Percentiles rank a stretch among this genome's conserved stretches.
Conservation (phyloP, 331 rosid species). For the Pyrus hybrid region DNA sequence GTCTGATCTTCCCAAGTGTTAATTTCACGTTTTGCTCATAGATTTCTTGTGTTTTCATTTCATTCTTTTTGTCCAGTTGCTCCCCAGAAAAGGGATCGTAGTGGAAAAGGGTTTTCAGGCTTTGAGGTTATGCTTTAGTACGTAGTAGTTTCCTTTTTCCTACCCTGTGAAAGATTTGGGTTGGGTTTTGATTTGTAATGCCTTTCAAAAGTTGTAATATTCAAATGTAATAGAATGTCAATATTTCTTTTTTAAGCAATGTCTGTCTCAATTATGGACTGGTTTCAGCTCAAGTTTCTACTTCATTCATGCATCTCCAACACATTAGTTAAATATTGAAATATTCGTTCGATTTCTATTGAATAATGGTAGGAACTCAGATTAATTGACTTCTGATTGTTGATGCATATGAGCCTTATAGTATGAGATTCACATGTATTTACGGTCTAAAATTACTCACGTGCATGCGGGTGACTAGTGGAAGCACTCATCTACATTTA, state of each 20-base stretch:
- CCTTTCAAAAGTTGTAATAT: background rate
- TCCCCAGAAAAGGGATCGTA: background rate
- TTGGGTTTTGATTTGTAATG: conserved; percentile 3
- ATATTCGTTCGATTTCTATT: too few species aligned
- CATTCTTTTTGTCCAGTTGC: background rate
- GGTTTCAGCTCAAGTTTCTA: too few species aligned
- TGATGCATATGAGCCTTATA: too few species aligned
- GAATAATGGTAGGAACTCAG: too few species aligned
- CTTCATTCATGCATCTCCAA: too few species aligned
- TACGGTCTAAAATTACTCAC: too few species aligned
- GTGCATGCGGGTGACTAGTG: too few species aligned
- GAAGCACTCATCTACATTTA: too few species aligned
- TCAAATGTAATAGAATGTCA: background rate
- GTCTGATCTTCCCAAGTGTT: conserved; percentile 75
- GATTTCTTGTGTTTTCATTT: background rate
- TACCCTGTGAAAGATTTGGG: background rate
- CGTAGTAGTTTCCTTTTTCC: background rate
- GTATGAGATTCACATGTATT: too few species aligned
- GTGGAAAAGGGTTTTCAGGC: background rate
- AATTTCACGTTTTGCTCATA: background rate
- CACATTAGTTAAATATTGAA: too few species aligned
- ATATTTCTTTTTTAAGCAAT: background rate
- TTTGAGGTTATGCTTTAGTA: background rate
- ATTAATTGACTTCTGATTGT: too few species aligned
- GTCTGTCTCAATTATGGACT: background rate